These are phyloP conservation scores for Chlorella variabilis DNA, from an alignment of 163 green algal genomes.

Conservation along the genomic window DNA sequence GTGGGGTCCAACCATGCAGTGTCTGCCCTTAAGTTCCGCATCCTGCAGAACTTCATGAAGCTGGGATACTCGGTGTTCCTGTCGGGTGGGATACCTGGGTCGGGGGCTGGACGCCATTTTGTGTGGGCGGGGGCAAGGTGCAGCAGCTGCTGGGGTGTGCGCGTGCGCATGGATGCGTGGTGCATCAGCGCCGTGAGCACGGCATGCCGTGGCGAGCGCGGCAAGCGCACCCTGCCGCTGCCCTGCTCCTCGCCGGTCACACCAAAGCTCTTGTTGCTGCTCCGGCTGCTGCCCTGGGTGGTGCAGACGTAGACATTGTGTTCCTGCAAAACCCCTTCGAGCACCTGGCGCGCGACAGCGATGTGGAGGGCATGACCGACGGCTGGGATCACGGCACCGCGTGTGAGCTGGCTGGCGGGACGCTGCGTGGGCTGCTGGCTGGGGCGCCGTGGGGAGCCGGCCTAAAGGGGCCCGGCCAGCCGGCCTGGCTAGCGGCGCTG, in stretches of 20 bases:
- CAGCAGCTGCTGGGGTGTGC: background rate
- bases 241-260: no score
- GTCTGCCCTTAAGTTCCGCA: slow-evolving; percentile 84
- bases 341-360: slow-evolving; percentile 74
- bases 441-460: no score
- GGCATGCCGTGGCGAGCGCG: no score
- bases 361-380: slow-evolving; percentile 87
- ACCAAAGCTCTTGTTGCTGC: no score
- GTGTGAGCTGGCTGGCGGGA: slow-evolving; percentile 26
- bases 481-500: no score
- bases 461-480: no score
- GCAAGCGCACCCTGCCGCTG: no score
- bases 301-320: slow-evolving; percentile 89
- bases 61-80: slow-evolving; percentile 84
- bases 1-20: slow-evolving; percentile 82
- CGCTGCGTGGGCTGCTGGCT: no score
- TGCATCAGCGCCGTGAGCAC: no score
- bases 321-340: slow-evolving; percentile 88
- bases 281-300: no score
- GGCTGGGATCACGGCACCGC: slow-evolving; percentile 61
- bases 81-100: slow-evolving; percentile 42
- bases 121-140: background rate
- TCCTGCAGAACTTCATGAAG: slow-evolving; percentile 79
- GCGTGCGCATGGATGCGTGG: background rate
- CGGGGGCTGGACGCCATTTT: background rate